Percentiles rank a stretch among this genome's conserved stretches.
phyloP scores from a whole-genome alignment of 176 grass and related monocot species.

The Pontederia paniculata region DNA sequence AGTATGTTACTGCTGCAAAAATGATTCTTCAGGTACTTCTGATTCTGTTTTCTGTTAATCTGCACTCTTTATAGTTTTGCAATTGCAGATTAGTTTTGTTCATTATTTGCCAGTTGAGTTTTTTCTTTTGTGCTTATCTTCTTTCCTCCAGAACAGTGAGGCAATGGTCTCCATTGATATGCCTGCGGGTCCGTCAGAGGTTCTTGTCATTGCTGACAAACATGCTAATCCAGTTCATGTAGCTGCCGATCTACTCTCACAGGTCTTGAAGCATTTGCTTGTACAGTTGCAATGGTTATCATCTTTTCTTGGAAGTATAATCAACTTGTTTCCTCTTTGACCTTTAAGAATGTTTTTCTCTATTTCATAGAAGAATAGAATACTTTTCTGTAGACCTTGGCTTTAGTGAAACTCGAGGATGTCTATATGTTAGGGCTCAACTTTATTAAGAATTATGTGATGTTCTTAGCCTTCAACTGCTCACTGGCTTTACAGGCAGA shows the following conservation, averaged over 20 bases:
- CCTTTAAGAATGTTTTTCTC: too few species aligned
- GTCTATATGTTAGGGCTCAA: neutral
- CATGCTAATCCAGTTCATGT: constrained; percentile 74
- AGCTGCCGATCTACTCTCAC: constrained; percentile 90
- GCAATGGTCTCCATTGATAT: constrained; percentile 97
- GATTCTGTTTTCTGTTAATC: neutral
- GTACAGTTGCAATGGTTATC: neutral
- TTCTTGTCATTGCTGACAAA: constrained; percentile 83
- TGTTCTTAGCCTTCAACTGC: neutral
- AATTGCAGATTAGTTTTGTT: neutral
- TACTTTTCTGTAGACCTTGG: too few species aligned
- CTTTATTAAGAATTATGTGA: neutral
- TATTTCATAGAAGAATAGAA: too few species aligned
- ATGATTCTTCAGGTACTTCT: constrained; percentile 95
- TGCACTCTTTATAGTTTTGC: neutral
- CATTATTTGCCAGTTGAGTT: neutral
- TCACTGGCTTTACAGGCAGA: constrained; percentile 53
- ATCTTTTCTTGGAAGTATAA: neutral
- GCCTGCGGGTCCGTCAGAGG: constrained; percentile 94
- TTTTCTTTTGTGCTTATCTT: constrained; percentile 13
- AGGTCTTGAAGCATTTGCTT: constrained; percentile 39
- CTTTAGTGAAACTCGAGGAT: too few species aligned
- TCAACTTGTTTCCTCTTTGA: neutral
- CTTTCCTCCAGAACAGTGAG: constrained; percentile 87
- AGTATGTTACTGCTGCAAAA: constrained; percentile 99